Base-by-base conservation (phyloP, 805 yeast species). In the Monosporozyma aquatica region DNA sequence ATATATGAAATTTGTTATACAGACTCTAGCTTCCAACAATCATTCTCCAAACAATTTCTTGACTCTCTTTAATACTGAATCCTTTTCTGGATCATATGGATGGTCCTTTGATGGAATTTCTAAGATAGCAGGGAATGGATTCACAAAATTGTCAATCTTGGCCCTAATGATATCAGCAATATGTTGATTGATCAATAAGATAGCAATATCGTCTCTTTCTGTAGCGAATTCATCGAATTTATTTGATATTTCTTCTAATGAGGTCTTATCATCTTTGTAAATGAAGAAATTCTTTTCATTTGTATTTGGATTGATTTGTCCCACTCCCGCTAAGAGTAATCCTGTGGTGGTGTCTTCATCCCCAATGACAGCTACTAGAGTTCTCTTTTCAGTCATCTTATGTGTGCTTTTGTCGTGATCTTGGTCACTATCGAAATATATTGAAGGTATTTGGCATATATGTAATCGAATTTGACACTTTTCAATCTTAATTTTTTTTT, bases 291-390 rank as follows among this genome's bases (percentile, higher is more conserved):
- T 92, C 68, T 86, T 80, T 21, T 71, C 65, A 47, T 68, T 68
- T 32, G 77, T 71, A 49, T 51, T 52, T 13, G 59, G 53, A 21
- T 56, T 72, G 17, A 87, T 80, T 58, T 90, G 95, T 21, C 98
- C 98, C 45, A 86, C 79, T 23, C 98, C 98, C 1, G 98, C 98
- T 45, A 92, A 73, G 27, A 92, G 71, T 72, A 92, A 76, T 3
- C 98, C 98, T 2, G 98, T 92, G 46, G 92, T 89, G 18, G 97
- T 83, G 59, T 92, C 97, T 67, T 92, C 98, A 58, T 92, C 98
- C 14, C 97, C 98, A 57, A 92, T 87, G 30, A 89, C 95, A 10
- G 97, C 97, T 45, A 92, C 70, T 52, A 89, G 72, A 30, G 82
- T 75, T 56, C 98, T 80, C 59, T 87, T 84, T 18, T 59, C 65